phyloP scores from a whole-genome alignment of 1,284 basidiomycete genomes.

The Polyporus tsugae region DNA sequence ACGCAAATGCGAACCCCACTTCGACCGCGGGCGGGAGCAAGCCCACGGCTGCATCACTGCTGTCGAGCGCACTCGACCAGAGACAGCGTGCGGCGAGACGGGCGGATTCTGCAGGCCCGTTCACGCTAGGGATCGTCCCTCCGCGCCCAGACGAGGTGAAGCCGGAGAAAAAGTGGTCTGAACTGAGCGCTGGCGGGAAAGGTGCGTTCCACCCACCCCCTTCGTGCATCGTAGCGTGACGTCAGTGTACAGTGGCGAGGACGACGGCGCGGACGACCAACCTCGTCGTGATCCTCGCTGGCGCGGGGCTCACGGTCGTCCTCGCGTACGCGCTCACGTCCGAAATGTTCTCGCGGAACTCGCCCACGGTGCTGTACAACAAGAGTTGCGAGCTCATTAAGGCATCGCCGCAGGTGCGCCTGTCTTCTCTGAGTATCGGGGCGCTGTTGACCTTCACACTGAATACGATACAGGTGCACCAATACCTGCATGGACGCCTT shows the following conservation, averaged over 20 bases:
- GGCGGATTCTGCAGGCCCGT: slow-evolving; percentile 79
- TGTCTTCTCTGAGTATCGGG: not conserved
- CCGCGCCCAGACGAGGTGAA: slow-evolving; percentile 60
- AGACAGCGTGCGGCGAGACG: slow-evolving; percentile 53
- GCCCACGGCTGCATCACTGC: slow-evolving; percentile 57
- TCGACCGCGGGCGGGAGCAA: slow-evolving; percentile 37
- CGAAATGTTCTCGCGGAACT: slow-evolving; percentile 93
- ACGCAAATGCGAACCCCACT: slow-evolving; percentile 24
- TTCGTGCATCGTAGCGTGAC: not conserved
- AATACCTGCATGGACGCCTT: slow-evolving; percentile 70
- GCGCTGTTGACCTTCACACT: not conserved
- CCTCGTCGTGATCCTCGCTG: slow-evolving; percentile 83
- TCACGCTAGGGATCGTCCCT: slow-evolving; percentile 78
- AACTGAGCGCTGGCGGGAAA: slow-evolving; percentile 85
- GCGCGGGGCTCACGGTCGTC: slow-evolving; percentile 83
- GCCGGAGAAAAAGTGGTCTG: slow-evolving; percentile 80
- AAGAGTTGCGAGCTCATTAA: slow-evolving; percentile 89
- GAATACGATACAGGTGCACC: slow-evolving; percentile 57
- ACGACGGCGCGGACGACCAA: slow-evolving; percentile 86
- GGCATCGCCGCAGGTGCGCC: slow-evolving; percentile 69
- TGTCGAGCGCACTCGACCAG: slow-evolving; percentile 74
- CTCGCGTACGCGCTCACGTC: slow-evolving; percentile 88
- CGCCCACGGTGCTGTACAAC: slow-evolving; percentile 88
- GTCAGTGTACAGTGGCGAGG: slow-evolving; percentile 64
- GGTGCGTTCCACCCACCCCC: slow-evolving; percentile 53